These are phyloP conservation scores for Platanthera guangdongensis DNA, from an alignment of 106 monocot species.

Conservation along the genomic window DNA sequence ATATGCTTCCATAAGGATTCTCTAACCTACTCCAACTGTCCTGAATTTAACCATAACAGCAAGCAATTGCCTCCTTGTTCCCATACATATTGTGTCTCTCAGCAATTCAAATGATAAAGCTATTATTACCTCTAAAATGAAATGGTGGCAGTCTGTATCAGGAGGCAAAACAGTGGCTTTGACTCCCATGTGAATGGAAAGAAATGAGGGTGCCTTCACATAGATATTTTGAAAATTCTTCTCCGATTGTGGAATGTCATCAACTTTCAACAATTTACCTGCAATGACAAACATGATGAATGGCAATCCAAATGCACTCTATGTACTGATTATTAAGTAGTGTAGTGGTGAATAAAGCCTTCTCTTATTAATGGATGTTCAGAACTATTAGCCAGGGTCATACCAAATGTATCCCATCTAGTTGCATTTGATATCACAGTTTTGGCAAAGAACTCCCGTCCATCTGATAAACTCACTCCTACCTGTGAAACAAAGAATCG, in stretches of 20 bases:
- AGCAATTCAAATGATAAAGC: neutral
- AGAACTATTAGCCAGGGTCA: neutral
- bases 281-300: neutral
- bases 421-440: slow-evolving; percentile 96
- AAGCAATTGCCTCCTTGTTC: neutral
- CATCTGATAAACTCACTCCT: slow-evolving; percentile 87
- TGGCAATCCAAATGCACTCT: neutral
- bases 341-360: neutral
- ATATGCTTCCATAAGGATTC: slow-evolving; percentile 92
- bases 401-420: slow-evolving; percentile 99
- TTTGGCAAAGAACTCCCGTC: slow-evolving; percentile 75
- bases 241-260: slow-evolving; percentile 80
- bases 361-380: neutral
- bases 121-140: slow-evolving; percentile 78
- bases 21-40: slow-evolving; percentile 81
- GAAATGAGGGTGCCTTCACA: slow-evolving; percentile 91
- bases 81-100: neutral
- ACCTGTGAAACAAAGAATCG: slow-evolving; percentile 30
- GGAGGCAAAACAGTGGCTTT: slow-evolving; percentile 68
- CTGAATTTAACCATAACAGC: slow-evolving; percentile 23
- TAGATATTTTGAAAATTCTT: slow-evolving; percentile 83
- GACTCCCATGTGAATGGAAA: slow-evolving; percentile 97
- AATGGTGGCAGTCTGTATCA: slow-evolving; percentile 97
- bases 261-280: slow-evolving; percentile 80
- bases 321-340: neutral